Conservation (phyloP, 345 rosid genomes). For the Murraya paniculata region DNA sequence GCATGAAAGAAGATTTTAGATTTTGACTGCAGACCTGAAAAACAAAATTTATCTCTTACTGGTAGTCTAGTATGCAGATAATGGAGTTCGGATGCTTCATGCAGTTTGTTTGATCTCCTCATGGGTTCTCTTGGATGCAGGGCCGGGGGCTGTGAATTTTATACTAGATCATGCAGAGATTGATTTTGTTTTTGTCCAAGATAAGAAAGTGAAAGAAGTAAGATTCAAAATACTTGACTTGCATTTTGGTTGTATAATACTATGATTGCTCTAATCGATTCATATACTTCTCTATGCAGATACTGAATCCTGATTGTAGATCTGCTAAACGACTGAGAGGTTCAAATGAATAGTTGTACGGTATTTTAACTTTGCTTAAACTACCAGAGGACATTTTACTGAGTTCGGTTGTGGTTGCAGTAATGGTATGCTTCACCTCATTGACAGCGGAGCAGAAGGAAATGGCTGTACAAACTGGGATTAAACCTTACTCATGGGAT, state of each 20-base stretch:
- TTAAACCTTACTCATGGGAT: slow-evolving; percentile 65
- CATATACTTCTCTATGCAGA: slow-evolving; percentile 36
- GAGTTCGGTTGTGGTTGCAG: slow-evolving; percentile 43
- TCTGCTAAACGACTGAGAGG: slow-evolving; percentile 64
- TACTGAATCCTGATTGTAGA: slow-evolving; percentile 51
- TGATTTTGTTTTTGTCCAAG: slow-evolving; percentile 77
- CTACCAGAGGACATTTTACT: slow-evolving; percentile 11
- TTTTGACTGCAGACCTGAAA: background rate
- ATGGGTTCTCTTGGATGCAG: slow-evolving; percentile 39
- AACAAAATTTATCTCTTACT: background rate
- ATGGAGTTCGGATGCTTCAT: background rate
- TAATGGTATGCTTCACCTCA: slow-evolving; percentile 69
- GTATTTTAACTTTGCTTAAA: slow-evolving; percentile 12
- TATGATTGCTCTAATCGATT: slow-evolving; percentile 2
- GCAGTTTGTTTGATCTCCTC: background rate
- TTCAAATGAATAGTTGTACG: slow-evolving; percentile 21
- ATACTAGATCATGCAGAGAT: slow-evolving; percentile 86
- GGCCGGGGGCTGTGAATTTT: slow-evolving; percentile 81
- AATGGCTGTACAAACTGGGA: slow-evolving; percentile 44
- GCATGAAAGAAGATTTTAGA: background rate
- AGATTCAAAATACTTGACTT: slow-evolving; percentile 9
- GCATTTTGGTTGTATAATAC: background rate
- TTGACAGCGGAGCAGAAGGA: slow-evolving; percentile 55
- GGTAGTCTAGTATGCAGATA: background rate
- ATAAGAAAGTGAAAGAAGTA: slow-evolving; percentile 72